phyloP scores from a whole-genome alignment of 257 asterid species.

The Fraxinus cuspidata region DNA sequence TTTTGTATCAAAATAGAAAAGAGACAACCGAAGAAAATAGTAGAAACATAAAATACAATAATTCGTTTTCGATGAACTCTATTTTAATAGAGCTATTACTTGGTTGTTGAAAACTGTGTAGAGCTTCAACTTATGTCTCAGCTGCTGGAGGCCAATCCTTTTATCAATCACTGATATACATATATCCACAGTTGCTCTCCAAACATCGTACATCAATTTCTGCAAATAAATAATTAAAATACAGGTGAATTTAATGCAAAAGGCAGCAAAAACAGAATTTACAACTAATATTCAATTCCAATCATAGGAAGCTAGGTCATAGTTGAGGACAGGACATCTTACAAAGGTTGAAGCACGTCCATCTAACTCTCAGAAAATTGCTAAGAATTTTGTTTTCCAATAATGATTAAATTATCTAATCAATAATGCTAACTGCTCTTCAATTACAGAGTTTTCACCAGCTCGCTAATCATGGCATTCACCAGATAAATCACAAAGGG shows the following conservation, averaged over 20 bases:
- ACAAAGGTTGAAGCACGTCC: background rate
- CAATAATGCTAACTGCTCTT: background rate
- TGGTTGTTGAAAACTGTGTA: slow-evolving; percentile 58
- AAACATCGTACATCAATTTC: slow-evolving; percentile 55
- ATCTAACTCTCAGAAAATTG: background rate
- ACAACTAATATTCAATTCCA: slow-evolving; percentile 12
- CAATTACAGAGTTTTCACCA: slow-evolving; percentile 12
- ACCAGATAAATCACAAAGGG: background rate
- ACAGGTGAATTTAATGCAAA: no score
- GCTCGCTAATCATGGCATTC: background rate
- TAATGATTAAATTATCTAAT: no score
- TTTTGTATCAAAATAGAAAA: no score
- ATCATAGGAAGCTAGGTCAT: background rate
- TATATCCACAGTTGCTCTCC: slow-evolving; percentile 57
- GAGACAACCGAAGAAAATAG: no score
- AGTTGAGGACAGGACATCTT: background rate
- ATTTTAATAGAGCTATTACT: slow-evolving; percentile 38
- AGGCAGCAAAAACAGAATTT: background rate
- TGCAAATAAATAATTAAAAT: slow-evolving; percentile 41
- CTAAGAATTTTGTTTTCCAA: background rate
- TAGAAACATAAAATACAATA: no score
- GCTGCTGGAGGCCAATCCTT: slow-evolving; percentile 61
- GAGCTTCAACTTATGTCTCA: slow-evolving; percentile 60
- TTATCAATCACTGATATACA: slow-evolving; percentile 52
- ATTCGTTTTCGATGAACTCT: no score